Conservation (phyloP, 106 monocot species). For the Dendrobium officinale region DNA sequence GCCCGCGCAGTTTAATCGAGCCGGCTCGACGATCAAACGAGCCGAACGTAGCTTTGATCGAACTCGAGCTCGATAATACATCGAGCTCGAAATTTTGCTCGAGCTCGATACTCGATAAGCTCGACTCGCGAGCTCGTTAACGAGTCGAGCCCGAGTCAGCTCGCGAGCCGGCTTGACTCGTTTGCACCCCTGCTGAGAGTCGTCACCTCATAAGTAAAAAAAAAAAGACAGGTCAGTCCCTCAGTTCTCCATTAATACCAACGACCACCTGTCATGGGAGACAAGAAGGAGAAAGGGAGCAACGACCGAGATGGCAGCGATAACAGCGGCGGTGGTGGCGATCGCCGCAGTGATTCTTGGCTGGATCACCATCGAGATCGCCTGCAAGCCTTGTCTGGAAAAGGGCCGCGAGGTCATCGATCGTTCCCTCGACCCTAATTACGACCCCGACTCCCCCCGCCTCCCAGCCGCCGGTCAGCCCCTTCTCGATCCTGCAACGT, state of each 20-base stretch:
- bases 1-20: too few species aligned
- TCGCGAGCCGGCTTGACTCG: too few species aligned
- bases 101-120: too few species aligned
- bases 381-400: constrained; percentile 93
- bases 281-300: neutral
- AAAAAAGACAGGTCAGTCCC: neutral
- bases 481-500: constrained; percentile 19
- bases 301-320: constrained; percentile 37
- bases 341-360: constrained; percentile 75
- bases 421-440: constrained; percentile 69
- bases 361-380: constrained; percentile 92
- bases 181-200: too few species aligned
- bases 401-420: constrained; percentile 83
- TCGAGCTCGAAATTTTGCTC: too few species aligned
- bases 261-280: neutral
- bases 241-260: neutral
- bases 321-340: constrained; percentile 58
- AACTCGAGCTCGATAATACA: too few species aligned
- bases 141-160: too few species aligned
- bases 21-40: too few species aligned
- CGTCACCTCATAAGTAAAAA: too few species aligned
- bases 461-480: constrained; percentile 17
- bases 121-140: too few species aligned
- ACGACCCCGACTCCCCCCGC: constrained; percentile 66
- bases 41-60: too few species aligned